phyloP scores from a whole-genome alignment of 225 moss, liverwort and hornwort species.

The Ulota crispa region DNA sequence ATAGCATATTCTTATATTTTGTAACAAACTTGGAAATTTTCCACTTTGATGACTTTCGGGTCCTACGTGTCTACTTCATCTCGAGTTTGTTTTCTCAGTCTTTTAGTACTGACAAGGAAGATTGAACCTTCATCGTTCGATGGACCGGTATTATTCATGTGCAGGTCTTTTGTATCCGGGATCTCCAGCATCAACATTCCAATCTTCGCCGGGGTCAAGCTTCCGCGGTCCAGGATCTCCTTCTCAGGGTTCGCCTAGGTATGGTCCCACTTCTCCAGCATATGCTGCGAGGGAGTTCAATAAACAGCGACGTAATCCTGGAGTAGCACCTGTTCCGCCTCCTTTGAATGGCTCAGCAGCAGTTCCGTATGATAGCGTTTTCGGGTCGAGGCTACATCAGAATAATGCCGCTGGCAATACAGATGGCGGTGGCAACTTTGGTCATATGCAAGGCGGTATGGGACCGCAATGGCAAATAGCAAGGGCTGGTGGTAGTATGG shows the following conservation, averaged over 20 bases:
- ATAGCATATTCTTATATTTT: neutral
- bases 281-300: slow-evolving; percentile 43
- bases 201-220: slow-evolving; percentile 49
- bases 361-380: slow-evolving; percentile 31
- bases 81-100: neutral
- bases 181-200: slow-evolving; percentile 46
- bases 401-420: slow-evolving; percentile 44
- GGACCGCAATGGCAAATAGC: slow-evolving; percentile 32
- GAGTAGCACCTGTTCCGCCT: slow-evolving; percentile 27
- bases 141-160: slow-evolving; percentile 5
- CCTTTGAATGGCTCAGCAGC: slow-evolving; percentile 27
- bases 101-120: neutral
- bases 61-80: neutral
- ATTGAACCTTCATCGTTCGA: neutral
- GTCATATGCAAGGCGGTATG: slow-evolving; percentile 32
- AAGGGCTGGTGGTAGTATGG: slow-evolving; percentile 30
- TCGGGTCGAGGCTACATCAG: slow-evolving; percentile 44
- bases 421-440: slow-evolving; percentile 31
- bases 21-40: neutral
- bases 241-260: slow-evolving; percentile 49
- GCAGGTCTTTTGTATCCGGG: slow-evolving; percentile 43
- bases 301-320: slow-evolving; percentile 42
- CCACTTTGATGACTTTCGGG: neutral
- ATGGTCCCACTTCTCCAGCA: slow-evolving; percentile 48
- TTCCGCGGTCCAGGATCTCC: slow-evolving; percentile 43